These are phyloP conservation scores for Leccinum variicolor DNA, from an alignment of 768 basidiomycete genomes.

Conservation along the genomic window DNA sequence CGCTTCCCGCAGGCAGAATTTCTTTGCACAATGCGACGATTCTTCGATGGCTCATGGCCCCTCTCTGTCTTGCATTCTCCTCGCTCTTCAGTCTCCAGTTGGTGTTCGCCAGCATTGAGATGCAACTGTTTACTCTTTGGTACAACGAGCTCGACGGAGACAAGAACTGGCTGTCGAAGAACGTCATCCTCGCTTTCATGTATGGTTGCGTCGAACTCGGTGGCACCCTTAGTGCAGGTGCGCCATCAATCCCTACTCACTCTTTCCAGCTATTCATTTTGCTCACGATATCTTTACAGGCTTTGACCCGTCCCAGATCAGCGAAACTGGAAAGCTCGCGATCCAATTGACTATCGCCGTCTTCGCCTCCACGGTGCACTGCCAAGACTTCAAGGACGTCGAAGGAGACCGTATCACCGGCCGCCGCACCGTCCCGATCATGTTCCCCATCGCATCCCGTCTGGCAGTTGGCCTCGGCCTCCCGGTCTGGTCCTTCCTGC, in stretches of 20 bases:
- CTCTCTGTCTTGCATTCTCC: slow-evolving; percentile 35
- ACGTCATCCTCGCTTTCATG: slow-evolving; percentile 37
- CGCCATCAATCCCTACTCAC: neutral
- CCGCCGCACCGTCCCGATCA: slow-evolving; percentile 43
- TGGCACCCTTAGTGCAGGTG: slow-evolving; percentile 37
- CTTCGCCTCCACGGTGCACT: slow-evolving; percentile 45
- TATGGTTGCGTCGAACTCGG: slow-evolving; percentile 38
- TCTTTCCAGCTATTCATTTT: neutral
- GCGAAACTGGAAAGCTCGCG: slow-evolving; percentile 29
- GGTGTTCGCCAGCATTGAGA: slow-evolving; percentile 32
- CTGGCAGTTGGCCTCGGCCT: slow-evolving; percentile 33
- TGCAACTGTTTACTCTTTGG: slow-evolving; percentile 31
- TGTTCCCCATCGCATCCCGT: slow-evolving; percentile 37
- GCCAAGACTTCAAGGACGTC: slow-evolving; percentile 47
- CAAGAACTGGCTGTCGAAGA: slow-evolving; percentile 38
- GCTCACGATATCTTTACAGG: slow-evolving; percentile 9
- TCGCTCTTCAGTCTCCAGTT: slow-evolving; percentile 30
- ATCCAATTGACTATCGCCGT: slow-evolving; percentile 36
- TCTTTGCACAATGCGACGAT: slow-evolving; percentile 31
- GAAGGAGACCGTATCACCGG: slow-evolving; percentile 40
- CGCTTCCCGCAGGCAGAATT: slow-evolving; percentile 43
- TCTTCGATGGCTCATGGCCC: slow-evolving; percentile 36
- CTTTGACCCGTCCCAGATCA: slow-evolving; percentile 21
- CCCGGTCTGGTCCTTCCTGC: slow-evolving; percentile 35
- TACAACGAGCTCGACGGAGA: slow-evolving; percentile 40